phyloP scores from a whole-genome alignment of 495 filamentous ascomycete species.

The Aspergillus sclerotiicarbonarius region DNA sequence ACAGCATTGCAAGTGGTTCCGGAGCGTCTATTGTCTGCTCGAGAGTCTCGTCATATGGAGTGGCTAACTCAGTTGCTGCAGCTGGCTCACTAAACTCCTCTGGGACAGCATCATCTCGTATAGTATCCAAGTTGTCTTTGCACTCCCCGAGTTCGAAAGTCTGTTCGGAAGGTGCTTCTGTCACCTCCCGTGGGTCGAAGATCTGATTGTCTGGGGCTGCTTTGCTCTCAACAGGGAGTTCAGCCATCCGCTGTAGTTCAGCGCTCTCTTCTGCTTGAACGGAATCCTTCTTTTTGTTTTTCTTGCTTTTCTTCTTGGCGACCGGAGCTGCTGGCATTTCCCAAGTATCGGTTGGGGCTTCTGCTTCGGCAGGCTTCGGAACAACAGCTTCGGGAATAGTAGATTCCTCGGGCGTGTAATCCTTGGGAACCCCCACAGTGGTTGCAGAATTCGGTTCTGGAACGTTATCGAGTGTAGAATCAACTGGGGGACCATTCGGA shows the following conservation, averaged over 20 bases:
- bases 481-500: neutral
- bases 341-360: neutral
- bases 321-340: neutral
- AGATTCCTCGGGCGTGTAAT: neutral
- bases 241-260: neutral
- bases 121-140: neutral
- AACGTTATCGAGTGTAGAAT: neutral
- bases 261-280: neutral
- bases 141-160: neutral
- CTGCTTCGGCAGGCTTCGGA: slow-evolving; percentile 1
- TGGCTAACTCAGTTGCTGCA: neutral
- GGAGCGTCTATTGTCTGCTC: neutral
- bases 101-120: neutral
- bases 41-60: neutral
- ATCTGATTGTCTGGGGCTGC: neutral
- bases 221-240: neutral
- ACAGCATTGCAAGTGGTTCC: neutral
- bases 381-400: neutral
- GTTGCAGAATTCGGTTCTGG: neutral
- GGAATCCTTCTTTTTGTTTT: slow-evolving; percentile 13
- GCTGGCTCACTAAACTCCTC: neutral
- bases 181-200: neutral
- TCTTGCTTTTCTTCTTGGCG: slow-evolving; percentile 25
- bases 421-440: neutral
- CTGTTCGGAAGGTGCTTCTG: neutral